phyloP scores from a whole-genome alignment of 345 rosid species.

The Brassica carinata region DNA sequence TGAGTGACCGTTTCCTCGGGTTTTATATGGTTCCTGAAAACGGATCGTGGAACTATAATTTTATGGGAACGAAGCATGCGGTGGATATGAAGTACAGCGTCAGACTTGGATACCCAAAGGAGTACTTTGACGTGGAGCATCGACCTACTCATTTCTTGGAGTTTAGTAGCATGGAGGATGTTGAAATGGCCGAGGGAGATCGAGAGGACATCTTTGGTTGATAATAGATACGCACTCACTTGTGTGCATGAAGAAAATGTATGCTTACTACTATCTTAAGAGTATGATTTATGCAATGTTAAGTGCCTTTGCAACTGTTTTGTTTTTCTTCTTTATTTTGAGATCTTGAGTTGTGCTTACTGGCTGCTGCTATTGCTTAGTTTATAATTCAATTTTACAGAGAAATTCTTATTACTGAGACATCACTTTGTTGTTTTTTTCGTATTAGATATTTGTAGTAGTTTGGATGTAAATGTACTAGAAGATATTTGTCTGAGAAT shows the following conservation, averaged over 20 bases:
- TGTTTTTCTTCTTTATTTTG: neutral
- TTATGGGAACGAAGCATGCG: slow-evolving; percentile 96
- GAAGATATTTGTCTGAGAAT: neutral
- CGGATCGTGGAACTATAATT: slow-evolving; percentile 97
- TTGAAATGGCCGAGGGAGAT: slow-evolving; percentile 70
- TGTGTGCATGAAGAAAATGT: neutral
- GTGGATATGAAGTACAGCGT: slow-evolving; percentile 86
- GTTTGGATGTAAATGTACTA: neutral
- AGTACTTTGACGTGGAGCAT: slow-evolving; percentile 91
- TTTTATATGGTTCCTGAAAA: slow-evolving; percentile 96
- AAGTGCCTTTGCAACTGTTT: neutral
- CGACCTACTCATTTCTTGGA: slow-evolving; percentile 91
- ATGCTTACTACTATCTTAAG: neutral
- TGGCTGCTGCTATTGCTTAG: neutral
- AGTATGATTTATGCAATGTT: neutral
- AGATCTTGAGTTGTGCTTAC: neutral
- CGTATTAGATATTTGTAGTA: neutral
- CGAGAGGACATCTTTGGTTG: slow-evolving; percentile 85
- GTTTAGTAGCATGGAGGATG: slow-evolving; percentile 93
- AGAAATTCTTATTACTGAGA: neutral
- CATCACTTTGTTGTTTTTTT: neutral
- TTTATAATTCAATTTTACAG: neutral
- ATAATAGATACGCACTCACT: too few species aligned
- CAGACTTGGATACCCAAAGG: slow-evolving; percentile 84
- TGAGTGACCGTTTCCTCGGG: slow-evolving; percentile 93